Evolutionary conservation across 2,329 filamentous ascomycete species (phyloP), one percentile per base, ranked within the genome.

Genomic region (Alternaria novae-zelandiae): DNA sequence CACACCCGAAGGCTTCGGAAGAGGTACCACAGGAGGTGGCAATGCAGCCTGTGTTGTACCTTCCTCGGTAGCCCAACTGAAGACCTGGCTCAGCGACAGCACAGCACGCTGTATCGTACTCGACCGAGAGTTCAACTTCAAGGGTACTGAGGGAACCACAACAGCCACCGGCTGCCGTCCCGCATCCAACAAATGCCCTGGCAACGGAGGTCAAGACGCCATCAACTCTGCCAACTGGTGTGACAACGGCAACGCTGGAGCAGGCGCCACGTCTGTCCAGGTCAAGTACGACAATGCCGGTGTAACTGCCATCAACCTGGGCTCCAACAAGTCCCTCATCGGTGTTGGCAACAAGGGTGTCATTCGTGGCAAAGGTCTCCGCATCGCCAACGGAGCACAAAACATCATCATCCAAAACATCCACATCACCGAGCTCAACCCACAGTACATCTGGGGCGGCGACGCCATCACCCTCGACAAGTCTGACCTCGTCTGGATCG

Each of bases 131-230:
- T 69, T 50, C 57, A 69, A 76, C 63, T 76, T 70, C 56, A 67
- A 66, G 25, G 70, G 68, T 6, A 70, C 65, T 4, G 70, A 75
- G 45, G 74, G 74, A 23, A 67, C 60, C 3, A 59, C 57, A 7
- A 73, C 65, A 20, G 63, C 61, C 23, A 32, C 63, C 26, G 68
- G 67, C 56, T 69, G 73, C 64, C 84, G 86, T 15, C 86, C 87
- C 17, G 64, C 63, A 41, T 68, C 65, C 30, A 71, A 70, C 80
- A 63, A 43, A 15, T 63, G 60, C 20, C 32, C 50, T 12, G 86
- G 85, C 36, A 87, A 85, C 25, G 84, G 74, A n/a, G 86, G 87
- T 75, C 87, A 89, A 81, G 68, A 82, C 32, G 85, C 87, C 65
- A 87, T 89, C 72, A 86, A 89, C 80, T 77, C 84, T 75, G 44